A percentile compares a stretch with the other conserved stretches of the same genome.
These are phyloP conservation scores for Coffea eugenioides DNA, from an alignment of 257 asterid genomes.

Conservation along the genomic window DNA sequence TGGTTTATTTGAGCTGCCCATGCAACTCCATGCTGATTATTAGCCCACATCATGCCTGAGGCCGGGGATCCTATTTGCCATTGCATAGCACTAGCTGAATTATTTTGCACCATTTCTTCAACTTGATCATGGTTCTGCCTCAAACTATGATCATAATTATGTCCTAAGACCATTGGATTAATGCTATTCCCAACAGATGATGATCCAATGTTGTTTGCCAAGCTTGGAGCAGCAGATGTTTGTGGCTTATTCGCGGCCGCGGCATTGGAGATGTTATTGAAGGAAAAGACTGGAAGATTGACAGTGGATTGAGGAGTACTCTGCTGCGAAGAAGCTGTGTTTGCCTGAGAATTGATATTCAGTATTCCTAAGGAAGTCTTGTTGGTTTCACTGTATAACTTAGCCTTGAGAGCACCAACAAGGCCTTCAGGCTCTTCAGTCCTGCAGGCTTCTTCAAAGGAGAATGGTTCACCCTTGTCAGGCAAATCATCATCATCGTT, in stretches of 20 bases:
- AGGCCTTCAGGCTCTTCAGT: constrained; percentile 64
- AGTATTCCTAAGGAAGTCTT: constrained; percentile 11
- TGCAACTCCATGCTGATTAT: constrained; percentile 12
- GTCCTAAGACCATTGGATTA: constrained; percentile 9
- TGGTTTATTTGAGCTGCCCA: constrained; percentile 37
- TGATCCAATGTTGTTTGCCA: neutral
- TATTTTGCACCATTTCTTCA: neutral
- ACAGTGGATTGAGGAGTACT: neutral
- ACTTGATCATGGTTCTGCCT: constrained; percentile 1
- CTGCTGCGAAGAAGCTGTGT: neutral
- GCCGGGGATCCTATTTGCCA: constrained; percentile 17
- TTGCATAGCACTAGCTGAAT: constrained; percentile 1
- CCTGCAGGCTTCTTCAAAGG: constrained; percentile 69
- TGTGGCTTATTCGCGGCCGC: neutral
- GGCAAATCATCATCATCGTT: constrained; percentile 26
- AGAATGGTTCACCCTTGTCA: constrained; percentile 45
- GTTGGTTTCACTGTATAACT: constrained; percentile 34
- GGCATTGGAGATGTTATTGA: neutral
- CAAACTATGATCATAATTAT: constrained; percentile 4
- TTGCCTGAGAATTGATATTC: constrained; percentile 20
- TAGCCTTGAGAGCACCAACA: constrained; percentile 66
- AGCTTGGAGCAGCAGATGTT: neutral
- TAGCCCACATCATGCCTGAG: constrained; percentile 24
- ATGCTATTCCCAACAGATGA: neutral
- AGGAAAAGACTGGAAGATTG: neutral